Conservation (phyloP, 352 stramenopile species). For the Pythium rhizo-oryzae region DNA sequence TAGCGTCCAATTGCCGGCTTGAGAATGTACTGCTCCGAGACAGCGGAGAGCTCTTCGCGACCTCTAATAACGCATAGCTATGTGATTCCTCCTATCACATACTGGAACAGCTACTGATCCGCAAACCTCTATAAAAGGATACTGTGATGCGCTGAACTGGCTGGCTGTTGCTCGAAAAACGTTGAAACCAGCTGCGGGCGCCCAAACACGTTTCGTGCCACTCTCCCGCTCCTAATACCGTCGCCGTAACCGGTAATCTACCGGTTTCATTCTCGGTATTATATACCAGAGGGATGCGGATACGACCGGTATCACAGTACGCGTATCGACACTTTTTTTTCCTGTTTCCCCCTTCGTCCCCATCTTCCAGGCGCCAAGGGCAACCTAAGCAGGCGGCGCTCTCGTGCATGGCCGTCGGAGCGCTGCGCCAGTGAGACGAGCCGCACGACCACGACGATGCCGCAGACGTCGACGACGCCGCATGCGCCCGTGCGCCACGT, state of each 20-base stretch:
- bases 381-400: background rate
- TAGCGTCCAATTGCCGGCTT: background rate
- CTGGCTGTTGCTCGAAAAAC: background rate
- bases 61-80: constrained; percentile 1
- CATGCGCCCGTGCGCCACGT: constrained; percentile 28
- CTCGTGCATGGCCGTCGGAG: background rate
- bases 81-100: too few relatives aligned
- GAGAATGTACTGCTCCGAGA: background rate
- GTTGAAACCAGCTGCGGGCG: background rate
- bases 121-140: background rate
- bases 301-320: constrained; percentile 12
- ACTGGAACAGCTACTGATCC: too few relatives aligned
- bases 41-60: background rate
- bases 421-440: background rate
- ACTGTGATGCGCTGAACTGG: background rate
- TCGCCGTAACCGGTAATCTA: background rate
- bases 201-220: background rate
- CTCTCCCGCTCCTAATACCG: background rate
- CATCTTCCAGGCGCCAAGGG: background rate
- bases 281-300: background rate
- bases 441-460: constrained; percentile 9
- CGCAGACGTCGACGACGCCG: background rate
- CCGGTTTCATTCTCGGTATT: constrained; percentile 1
- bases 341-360: background rate
- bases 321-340: background rate